Base-by-base conservation (phyloP, 768 basidiomycete genomes). In the Leccinum obscurum region DNA sequence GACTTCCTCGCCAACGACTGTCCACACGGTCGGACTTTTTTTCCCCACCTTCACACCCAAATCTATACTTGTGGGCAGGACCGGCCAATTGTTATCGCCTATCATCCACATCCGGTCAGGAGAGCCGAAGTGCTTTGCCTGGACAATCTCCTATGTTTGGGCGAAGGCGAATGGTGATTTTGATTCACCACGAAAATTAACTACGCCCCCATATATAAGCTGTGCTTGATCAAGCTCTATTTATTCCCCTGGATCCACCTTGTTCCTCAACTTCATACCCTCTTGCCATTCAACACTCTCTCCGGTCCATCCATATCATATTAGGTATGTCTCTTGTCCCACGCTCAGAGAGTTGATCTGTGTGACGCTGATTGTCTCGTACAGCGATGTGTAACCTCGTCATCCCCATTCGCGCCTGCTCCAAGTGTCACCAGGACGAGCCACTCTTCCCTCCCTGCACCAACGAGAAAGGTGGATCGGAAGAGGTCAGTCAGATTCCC, bases 381-480 rank as follows among this genome's bases (percentile, higher is more conserved):
- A 41, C n/a, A 62, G 62, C 57, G 13, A 73, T 73, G 72, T 73
- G 72, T 44, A 74, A 72, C 59, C 59, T 66, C 6, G 64, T 73
- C 51, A 62, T 73, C 22, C 69, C 72, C 14, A 62, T 73, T 55
- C 72, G 72, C 48, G 74, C 67, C 17, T 73, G 72, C 30, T 74
- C 71, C 1, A 70, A 74, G 56, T 73, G 72, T 48, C 64, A 35
- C 37, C 56, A 54, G 11, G 61, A 37, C 20, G 69, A 72, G 46
- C 71, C 71, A 4, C 71, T 73, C 61, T 73, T 72, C 39, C 62
- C 54, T 30, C 55, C 49, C 4, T 66, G 54, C 14, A 56, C 62
- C 52, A 61, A 56, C 32, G 70, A 74, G 50, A 69, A 69, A 28
- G 15, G 39, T 10, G 35, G 57, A 9, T 66, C 54, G 9, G 56